Evolutionary conservation across 345 rosid genomes (phyloP).

Genomic region (Linum usitatissimum): DNA sequence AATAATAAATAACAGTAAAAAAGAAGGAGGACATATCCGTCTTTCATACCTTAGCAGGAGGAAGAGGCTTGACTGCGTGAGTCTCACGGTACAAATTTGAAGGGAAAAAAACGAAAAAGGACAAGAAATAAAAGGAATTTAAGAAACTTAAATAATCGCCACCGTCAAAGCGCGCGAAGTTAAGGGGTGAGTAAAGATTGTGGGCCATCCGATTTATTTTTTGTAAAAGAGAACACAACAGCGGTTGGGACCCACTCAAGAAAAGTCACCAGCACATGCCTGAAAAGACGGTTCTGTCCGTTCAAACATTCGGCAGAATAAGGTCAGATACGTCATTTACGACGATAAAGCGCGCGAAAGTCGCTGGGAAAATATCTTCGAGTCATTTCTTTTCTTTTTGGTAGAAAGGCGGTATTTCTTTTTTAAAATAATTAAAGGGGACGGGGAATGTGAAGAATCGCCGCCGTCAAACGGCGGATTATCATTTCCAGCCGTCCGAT

Average conservation of each 20-base stretch:
- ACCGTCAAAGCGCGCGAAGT: conserved; percentile 34
- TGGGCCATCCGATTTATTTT: conserved; percentile 21
- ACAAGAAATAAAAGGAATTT: not conserved
- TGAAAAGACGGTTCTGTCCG: conserved; percentile 11
- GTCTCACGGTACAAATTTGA: conserved; percentile 2
- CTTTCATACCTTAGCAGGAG: conserved; percentile 7
- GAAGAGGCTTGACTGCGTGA: conserved; percentile 6
- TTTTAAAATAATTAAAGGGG: not conserved
- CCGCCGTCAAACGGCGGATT: conserved; percentile 19
- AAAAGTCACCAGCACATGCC: not conserved
- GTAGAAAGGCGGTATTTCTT: not conserved
- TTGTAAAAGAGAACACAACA: no score
- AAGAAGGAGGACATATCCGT: conserved; percentile 15
- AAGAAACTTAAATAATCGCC: conserved; percentile 10
- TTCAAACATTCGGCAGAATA: not conserved
- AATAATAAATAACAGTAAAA: no score
- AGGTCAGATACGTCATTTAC: conserved; percentile 8
- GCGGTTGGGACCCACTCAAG: conserved; percentile 12
- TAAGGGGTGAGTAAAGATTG: conserved; percentile 12
- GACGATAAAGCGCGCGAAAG: not conserved
- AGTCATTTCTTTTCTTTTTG: no score
- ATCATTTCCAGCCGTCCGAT: conserved; percentile 15
- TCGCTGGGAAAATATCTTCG: not conserved
- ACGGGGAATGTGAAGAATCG: conserved; percentile 16
- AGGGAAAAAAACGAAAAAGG: not conserved